A percentile compares a stretch with the other conserved stretches of the same genome.
These are phyloP conservation scores for Oemleria cerasiformis DNA, from an alignment of 306 rosid species.

Conservation along the genomic window DNA sequence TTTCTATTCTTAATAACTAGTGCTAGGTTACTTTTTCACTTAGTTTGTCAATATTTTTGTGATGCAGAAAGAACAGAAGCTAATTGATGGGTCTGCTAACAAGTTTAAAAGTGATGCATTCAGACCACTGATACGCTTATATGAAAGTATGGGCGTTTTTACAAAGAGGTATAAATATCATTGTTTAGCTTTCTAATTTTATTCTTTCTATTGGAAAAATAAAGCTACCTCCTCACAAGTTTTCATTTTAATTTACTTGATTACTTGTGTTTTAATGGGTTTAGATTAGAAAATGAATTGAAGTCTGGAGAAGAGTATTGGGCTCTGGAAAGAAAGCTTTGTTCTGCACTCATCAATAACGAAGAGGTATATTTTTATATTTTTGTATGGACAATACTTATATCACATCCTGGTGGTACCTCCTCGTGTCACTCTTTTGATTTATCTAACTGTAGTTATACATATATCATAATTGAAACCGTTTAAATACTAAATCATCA, in stretches of 20 bases:
- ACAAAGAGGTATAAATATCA: conserved; percentile 48
- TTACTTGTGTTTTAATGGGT: conserved; percentile 16
- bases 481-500: no score
- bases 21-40: conserved; percentile 4
- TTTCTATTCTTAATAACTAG: conserved; percentile 11
- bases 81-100: conserved; percentile 21
- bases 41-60: conserved; percentile 12
- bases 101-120: conserved; percentile 36
- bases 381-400: not conserved
- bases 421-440: no score
- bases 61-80: conserved; percentile 41
- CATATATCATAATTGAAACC: no score
- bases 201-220: no score
- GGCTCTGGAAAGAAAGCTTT: conserved; percentile 88
- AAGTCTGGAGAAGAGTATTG: conserved; percentile 80
- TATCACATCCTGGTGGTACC: no score
- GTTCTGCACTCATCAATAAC: conserved; percentile 48
- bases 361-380: conserved; percentile 45
- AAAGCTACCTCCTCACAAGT: not conserved
- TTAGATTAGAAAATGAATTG: conserved; percentile 66
- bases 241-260: conserved; percentile 15
- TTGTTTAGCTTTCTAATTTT: not conserved
- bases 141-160: conserved; percentile 49
- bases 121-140: conserved; percentile 48
- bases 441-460: no score